phyloP scores from a whole-genome alignment of 768 basidiomycete genomes.

The Lanmaoa pseudosensibilis region DNA sequence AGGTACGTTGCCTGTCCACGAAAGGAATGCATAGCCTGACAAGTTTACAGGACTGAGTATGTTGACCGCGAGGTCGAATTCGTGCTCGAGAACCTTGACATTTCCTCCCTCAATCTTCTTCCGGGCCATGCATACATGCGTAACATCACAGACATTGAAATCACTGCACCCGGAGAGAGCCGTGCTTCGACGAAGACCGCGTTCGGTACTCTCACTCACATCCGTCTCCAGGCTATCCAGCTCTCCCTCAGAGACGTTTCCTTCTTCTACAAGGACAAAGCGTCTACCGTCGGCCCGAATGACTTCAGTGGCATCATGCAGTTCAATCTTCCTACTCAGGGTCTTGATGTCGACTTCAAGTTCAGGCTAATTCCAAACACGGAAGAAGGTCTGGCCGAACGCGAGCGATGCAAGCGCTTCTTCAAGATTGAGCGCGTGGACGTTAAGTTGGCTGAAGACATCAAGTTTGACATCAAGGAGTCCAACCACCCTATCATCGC shows the following conservation, averaged over 20 bases:
- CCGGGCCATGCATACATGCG: slow-evolving; percentile 72
- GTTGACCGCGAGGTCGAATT: slow-evolving; percentile 68
- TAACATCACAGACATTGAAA: slow-evolving; percentile 65
- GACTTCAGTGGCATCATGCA: slow-evolving; percentile 64
- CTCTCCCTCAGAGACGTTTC: slow-evolving; percentile 64
- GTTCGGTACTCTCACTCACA: slow-evolving; percentile 63
- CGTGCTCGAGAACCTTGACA: slow-evolving; percentile 71
- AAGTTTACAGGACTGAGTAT: slow-evolving; percentile 58
- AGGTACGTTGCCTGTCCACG: slow-evolving; percentile 40
- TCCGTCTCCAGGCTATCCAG: slow-evolving; percentile 65
- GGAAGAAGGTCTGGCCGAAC: slow-evolving; percentile 41
- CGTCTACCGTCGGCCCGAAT: slow-evolving; percentile 48
- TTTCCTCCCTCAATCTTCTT: slow-evolving; percentile 64
- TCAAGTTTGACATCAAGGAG: slow-evolving; percentile 53
- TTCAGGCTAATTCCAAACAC: slow-evolving; percentile 61
- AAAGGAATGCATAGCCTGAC: background rate
- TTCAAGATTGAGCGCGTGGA: slow-evolving; percentile 56
- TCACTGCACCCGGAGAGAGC: slow-evolving; percentile 41
- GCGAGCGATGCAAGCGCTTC: slow-evolving; percentile 49
- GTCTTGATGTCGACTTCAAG: slow-evolving; percentile 68
- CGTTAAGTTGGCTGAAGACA: slow-evolving; percentile 57
- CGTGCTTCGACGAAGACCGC: slow-evolving; percentile 42
- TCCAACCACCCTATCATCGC: slow-evolving; percentile 65
- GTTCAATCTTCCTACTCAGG: slow-evolving; percentile 62
- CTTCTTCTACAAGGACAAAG: slow-evolving; percentile 72